Evolutionary conservation across 495 filamentous ascomycete species (phyloP).

Genomic region (Oleoguttula mirabilis): DNA sequence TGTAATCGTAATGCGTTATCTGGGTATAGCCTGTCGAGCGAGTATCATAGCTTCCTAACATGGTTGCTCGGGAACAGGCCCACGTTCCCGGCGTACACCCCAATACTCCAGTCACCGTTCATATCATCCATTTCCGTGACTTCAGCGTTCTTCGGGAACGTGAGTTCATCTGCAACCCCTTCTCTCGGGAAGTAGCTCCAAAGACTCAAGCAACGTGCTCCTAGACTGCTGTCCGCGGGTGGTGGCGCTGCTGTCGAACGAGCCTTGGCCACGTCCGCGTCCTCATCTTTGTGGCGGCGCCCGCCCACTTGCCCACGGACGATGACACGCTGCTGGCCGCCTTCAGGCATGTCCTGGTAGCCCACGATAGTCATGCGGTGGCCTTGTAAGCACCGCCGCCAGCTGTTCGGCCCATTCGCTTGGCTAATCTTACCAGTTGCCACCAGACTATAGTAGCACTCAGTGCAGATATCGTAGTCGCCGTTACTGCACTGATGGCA

Average conservation of each 20-base stretch:
- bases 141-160: constrained; percentile 72
- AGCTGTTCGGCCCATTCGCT: constrained; percentile 66
- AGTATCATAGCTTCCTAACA: constrained; percentile 36
- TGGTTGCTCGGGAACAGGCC: constrained; percentile 68
- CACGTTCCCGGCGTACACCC: constrained; percentile 60
- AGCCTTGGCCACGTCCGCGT: background rate
- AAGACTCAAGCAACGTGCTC: constrained; percentile 45
- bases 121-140: constrained; percentile 63
- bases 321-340: constrained; percentile 43
- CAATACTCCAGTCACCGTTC: constrained; percentile 79
- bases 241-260: constrained; percentile 31
- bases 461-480: constrained; percentile 72
- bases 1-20: no score
- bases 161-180: constrained; percentile 53
- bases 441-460: constrained; percentile 60
- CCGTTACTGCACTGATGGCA: constrained; percentile 56
- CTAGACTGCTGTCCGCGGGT: constrained; percentile 60
- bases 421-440: constrained; percentile 46
- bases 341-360: constrained; percentile 44
- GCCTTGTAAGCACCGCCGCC: constrained; percentile 65
- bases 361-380: constrained; percentile 76
- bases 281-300: constrained; percentile 39
- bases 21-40: no score
- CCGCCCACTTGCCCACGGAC: constrained; percentile 65
- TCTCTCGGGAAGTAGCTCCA: constrained; percentile 65